These are phyloP conservation scores for Epichloe elymi DNA, from an alignment of 2,329 filamentous ascomycete genomes.

Conservation along the genomic window DNA sequence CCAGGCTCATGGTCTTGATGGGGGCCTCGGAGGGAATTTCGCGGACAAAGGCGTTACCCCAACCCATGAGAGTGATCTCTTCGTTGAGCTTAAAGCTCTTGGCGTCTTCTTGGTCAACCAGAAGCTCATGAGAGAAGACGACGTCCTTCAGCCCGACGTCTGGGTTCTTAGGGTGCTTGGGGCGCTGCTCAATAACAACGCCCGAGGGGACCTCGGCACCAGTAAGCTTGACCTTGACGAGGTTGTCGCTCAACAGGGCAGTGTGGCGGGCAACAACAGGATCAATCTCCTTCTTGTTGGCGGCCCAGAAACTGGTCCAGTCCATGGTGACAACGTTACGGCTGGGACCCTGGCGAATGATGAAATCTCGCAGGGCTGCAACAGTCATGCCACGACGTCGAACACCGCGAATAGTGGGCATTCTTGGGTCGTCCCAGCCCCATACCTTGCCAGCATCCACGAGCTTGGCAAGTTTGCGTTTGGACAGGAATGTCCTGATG, in stretches of 20 bases:
- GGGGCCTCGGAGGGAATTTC: conserved; percentile 44
- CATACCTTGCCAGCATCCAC: conserved; percentile 64
- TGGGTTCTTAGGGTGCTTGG: conserved; percentile 81
- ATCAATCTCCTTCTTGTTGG: conserved; percentile 75
- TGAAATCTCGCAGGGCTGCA: conserved; percentile 67
- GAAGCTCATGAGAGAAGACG: conserved; percentile 57
- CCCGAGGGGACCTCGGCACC: conserved; percentile 53
- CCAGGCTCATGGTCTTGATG: conserved; percentile 60
- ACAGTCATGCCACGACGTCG: conserved; percentile 68
- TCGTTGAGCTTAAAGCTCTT: conserved; percentile 70
- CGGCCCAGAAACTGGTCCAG: conserved; percentile 61
- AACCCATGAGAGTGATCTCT: conserved; percentile 92
- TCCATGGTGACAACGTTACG: conserved; percentile 77
- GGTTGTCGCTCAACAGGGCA: conserved; percentile 55
- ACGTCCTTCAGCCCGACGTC: conserved; percentile 79
- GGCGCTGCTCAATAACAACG: conserved; percentile 59
- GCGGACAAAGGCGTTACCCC: conserved; percentile 78
- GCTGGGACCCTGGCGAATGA: conserved; percentile 70
- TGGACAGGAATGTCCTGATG: conserved; percentile 68
- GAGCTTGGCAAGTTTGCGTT: conserved; percentile 75
- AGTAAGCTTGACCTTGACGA: conserved; percentile 56
- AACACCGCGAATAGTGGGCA: conserved; percentile 75
- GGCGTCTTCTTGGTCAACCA: conserved; percentile 79
- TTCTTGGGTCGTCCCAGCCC: conserved; percentile 79
- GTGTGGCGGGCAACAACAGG: conserved; percentile 63